Base-by-base conservation (phyloP, 1,139 yeast genomes). In the Ogataea hybrid region DNA sequence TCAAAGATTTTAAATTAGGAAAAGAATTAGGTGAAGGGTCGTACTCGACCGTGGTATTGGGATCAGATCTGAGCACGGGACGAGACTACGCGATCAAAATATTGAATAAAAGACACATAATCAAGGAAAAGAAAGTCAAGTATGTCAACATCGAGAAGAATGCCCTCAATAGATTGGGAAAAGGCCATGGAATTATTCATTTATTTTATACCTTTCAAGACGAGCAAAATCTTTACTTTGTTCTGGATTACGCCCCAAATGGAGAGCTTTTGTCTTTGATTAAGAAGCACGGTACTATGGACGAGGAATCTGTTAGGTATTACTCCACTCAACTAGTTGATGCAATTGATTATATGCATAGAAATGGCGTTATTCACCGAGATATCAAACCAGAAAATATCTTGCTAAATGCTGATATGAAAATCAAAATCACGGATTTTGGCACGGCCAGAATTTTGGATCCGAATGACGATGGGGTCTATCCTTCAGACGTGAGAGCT, bases 351-450 rank as follows among this genome's bases (percentile, higher is more conserved):
- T 90, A 79, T 62, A 84, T 92, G 73, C 98, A 92, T 57, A 63
- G 67, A 16, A 74, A 71, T 46, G 98, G 98, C 9, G 85, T 94
- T n/a, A n/a, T n/a, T n/a, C n/a, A n/a, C n/a, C 77, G 99, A 49
- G 99, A 92, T 63, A 72, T 92, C 52, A 92, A 92, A 65, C 99
- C 99, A 0, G 99, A 92, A 58, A 92, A 92, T 59, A 82, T 84
- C 29, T 68, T 92, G 50, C 78, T 94, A 41, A 95, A 90, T 54
- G 73, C 75, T 47, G 81, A 85, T 45, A 81, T 85, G 79, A 81
- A 86, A 51, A 72, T 92, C 46, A 89, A 89, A 62, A 77, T 94
- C 42, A 92, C 98, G n/a, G 99, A 94, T 65, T 94, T 94, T 65
- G 99, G 99, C 21, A 94, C 98, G 1, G 98, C 98, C 2, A 90